A percentile compares a stretch with the other conserved stretches of the same genome.
Conservation (phyloP, 495 filamentous ascomycete species). For the Mytilinidion resinicola region DNA sequence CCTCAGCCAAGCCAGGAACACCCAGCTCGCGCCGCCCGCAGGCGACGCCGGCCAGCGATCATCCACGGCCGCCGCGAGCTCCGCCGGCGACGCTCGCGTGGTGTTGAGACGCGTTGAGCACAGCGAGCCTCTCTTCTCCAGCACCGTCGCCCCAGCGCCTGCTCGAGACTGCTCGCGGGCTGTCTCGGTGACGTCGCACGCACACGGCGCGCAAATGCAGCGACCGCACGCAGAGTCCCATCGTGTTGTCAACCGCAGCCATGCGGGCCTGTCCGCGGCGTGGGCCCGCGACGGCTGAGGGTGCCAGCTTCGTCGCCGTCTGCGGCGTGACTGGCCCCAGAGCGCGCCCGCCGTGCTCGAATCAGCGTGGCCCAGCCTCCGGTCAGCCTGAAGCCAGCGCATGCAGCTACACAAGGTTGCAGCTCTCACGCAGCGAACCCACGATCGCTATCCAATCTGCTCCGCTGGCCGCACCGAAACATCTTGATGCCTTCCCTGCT, state of each 20-base stretch:
- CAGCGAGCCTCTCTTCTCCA: background rate
- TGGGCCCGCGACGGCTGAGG: constrained; percentile 12
- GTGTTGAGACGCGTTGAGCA: no score
- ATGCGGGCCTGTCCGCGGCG: background rate
- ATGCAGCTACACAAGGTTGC: constrained; percentile 28
- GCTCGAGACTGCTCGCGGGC: background rate
- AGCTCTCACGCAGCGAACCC: constrained; percentile 5
- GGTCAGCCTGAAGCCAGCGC: constrained; percentile 29
- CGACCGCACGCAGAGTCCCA: background rate
- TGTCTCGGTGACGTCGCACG: background rate
- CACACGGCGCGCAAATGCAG: background rate
- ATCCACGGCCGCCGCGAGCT: background rate
- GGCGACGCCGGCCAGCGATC: background rate
- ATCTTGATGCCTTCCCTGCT: constrained; percentile 21
- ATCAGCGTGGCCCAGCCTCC: constrained; percentile 21
- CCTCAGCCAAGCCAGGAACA: constrained; percentile 20
- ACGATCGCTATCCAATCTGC: constrained; percentile 24
- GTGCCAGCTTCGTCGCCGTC: background rate
- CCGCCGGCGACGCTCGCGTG: background rate
- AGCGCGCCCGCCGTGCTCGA: constrained; percentile 13
- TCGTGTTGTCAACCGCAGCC: background rate
- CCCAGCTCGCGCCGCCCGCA: constrained; percentile 14
- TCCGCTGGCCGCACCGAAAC: constrained; percentile 14
- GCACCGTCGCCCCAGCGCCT: background rate
- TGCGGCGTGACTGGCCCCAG: background rate